phyloP scores from a whole-genome alignment of 768 basidiomycete genomes.

The Inosperma sp. region DNA sequence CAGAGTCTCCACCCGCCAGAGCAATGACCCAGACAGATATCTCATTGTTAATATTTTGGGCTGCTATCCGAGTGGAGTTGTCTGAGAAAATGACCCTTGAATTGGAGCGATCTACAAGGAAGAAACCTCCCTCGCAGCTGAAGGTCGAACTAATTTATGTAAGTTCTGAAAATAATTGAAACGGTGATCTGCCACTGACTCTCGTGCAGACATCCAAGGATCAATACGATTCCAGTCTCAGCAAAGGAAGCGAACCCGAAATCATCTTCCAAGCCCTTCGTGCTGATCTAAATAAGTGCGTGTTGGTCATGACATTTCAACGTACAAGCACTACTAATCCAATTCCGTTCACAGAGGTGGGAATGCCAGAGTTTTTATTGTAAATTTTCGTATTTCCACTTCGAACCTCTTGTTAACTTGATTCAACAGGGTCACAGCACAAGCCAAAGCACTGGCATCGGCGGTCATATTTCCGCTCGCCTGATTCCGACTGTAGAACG shows the following conservation, averaged over 20 bases:
- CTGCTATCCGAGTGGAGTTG: conserved; percentile 60
- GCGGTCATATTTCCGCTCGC: conserved; percentile 61
- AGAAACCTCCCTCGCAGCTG: conserved; percentile 75
- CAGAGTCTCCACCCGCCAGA: conserved; percentile 38
- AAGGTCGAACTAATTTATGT: conserved; percentile 85
- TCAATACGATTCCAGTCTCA: conserved; percentile 68
- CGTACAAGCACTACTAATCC: conserved; percentile 35
- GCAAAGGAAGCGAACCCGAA: conserved; percentile 58
- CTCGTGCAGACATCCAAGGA: conserved; percentile 68
- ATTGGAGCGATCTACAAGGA: conserved; percentile 89
- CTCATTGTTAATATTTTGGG: conserved; percentile 59
- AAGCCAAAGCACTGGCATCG: conserved; percentile 84
- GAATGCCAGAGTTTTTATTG: conserved; percentile 79
- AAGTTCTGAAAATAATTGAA: conserved; percentile 24
- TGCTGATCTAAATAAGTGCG: conserved; percentile 80
- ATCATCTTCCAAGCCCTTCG: conserved; percentile 81
- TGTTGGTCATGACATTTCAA: neutral
- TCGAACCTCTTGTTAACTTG: conserved; percentile 4
- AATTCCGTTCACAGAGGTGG: too few species aligned
- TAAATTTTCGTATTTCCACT: too few species aligned
- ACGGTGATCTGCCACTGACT: neutral
- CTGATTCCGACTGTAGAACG: conserved; percentile 97
- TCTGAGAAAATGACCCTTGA: conserved; percentile 66
- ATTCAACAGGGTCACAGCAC: conserved; percentile 82
- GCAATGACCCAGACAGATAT: conserved; percentile 50